Percentiles rank a stretch among this genome's conserved stretches.
phyloP scores from a whole-genome alignment of 164 flowering plant genomes.

The Umbilicus rupestris region DNA sequence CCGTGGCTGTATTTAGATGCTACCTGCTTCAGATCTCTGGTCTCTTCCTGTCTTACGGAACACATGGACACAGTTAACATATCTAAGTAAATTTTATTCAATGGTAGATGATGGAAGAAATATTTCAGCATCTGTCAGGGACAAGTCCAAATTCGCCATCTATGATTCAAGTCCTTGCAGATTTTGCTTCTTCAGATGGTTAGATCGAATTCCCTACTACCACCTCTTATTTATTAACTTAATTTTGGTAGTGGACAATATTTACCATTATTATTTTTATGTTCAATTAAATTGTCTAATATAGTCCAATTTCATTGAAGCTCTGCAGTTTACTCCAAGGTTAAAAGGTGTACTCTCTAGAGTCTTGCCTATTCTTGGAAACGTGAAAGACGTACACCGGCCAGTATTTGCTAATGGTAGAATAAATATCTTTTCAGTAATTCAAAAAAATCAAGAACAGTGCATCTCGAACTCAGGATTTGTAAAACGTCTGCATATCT shows the following conservation, averaged over 20 bases:
- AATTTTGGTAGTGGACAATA: not conserved
- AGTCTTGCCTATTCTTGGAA: constrained; percentile 88
- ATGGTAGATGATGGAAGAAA: constrained; percentile 92
- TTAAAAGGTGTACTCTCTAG: constrained; percentile 79
- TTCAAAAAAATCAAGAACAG: not conserved
- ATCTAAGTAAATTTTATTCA: constrained; percentile 3
- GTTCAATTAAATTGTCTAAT: constrained; percentile 11
- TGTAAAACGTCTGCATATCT: not conserved
- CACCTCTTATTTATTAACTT: constrained; percentile 6
- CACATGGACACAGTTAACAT: not conserved
- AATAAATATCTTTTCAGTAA: not conserved
- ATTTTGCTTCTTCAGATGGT: constrained; percentile 91
- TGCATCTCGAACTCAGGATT: not conserved
- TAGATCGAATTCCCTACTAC: constrained; percentile 12
- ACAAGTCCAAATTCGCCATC: constrained; percentile 65
- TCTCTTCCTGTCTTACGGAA: not conserved
- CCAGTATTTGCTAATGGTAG: constrained; percentile 92
- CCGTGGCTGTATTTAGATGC: too few relatives aligned
- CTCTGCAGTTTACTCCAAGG: constrained; percentile 74
- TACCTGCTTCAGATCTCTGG: not conserved
- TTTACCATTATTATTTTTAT: not conserved
- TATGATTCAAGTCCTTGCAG: constrained; percentile 94
- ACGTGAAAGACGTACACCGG: constrained; percentile 70
- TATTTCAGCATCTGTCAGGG: constrained; percentile 72
- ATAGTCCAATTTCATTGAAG: constrained; percentile 39